Base-by-base conservation (phyloP, 306 rosid species). In the Vigna unguiculata region DNA sequence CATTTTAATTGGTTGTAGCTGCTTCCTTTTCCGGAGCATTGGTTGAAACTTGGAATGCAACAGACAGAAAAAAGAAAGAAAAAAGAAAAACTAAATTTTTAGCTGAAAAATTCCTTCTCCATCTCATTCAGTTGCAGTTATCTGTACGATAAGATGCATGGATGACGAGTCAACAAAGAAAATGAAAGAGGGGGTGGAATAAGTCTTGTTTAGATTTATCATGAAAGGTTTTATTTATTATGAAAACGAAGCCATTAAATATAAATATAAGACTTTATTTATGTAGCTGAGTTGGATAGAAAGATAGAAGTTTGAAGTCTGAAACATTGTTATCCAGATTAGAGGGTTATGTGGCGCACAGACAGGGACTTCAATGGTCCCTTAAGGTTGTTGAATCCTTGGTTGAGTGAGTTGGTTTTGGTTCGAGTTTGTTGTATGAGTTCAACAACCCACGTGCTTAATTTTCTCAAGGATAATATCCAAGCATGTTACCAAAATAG, bases 281-380 rank as follows among this genome's bases (percentile, higher is more conserved):
- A 41, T 43, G 58, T 16, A n/a, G 46, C 16, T 4, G 22, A 22
- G 48, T 30, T 25, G 9, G 28, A 9, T 28, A 25, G 59, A 69
- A 68, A 15, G 73, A 46, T 68, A 68, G 58, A 46, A 25, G 24
- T 47, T 68, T 15, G 43, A 47, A 69, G 28, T 28, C 30, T 28
- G 47, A 49, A 71, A 52, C 34, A 4, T 53, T 71, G 64, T 20
- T 51, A 51, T 71, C 15, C 51, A 52, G 7, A 34, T 53, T 13
- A 36, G 38, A 13, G 15, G 64, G 32, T 53, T 53, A 19, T 34
- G 16, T 12, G 51, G 51, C 51, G 21, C n/a, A n/a, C n/a, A n/a
- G 0, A 71, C 14, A 14, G 10, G 21, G 8, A 40, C 9, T 46
- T 8, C 57, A 24, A 46, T 24, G 63, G 32, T 19, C 19, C 61